Evolutionary conservation across 305 asterid species (phyloP), one percentile per base, ranked within the genome.

Genomic region (Striga hermonthica): DNA sequence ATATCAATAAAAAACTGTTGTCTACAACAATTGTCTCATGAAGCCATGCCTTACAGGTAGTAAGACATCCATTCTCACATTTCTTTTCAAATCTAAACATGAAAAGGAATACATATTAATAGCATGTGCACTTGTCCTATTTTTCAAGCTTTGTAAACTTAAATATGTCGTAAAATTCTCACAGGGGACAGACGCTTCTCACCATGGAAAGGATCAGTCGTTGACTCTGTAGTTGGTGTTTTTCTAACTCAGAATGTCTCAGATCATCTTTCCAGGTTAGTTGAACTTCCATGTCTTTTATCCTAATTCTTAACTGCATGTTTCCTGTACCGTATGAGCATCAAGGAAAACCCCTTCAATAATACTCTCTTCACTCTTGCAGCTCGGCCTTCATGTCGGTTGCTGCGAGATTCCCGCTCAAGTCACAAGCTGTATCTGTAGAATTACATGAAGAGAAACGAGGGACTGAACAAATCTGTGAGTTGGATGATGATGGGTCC

Each of bases 221-320:
- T 93, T 70, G 98, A 90, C 78, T 93, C 98, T 6, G 96, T 88
- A 40, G 78, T 93, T 75, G 98, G 98, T 73, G 98, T 92, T 77
- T 92, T 92, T 71, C 96, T 92, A 62, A 92, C 98, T 64, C 98
- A 92, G 79, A 92, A 92, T 78, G 98, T 92, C 41, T 90, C 97
- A 5, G 97, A 93, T 80, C 97, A 90, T 78, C 96, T 92, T 58
- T 92, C 98, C 62, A 92, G 98, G 98, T 86, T 65, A 71, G 86
- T 71, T 68, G 62, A 64, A 60, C 62, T 28, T 65, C 43, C 48
- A 68, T 39, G 55, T 62, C 40, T 60, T 56, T 64, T 45, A 63
- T 22, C 57, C 48, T 45, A 65, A 14, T 64, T 22, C 57, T 48
- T 45, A 65, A 28, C 63, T 64, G 67, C 47, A 58, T 31, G 37